Conservation (phyloP, 441 rosid species). For the Arabidopsis lyrata region DNA sequence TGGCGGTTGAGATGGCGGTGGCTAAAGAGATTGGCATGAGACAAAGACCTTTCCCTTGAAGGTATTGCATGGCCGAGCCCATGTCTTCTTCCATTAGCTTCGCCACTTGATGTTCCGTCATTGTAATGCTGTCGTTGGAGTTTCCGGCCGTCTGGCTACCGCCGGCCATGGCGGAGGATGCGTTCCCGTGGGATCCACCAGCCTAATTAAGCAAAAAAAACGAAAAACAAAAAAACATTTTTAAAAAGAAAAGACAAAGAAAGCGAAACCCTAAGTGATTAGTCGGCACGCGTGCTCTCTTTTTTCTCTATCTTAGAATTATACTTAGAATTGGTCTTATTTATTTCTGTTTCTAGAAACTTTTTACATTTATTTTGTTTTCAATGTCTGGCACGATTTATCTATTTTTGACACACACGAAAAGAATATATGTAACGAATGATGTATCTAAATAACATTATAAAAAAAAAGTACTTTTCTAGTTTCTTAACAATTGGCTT, state of each 20-base stretch:
- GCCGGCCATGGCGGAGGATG: conserved; percentile 35
- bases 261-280: conserved; percentile 52
- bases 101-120: conserved; percentile 88
- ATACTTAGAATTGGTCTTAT: conserved; percentile 6
- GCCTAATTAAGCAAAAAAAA: conserved; percentile 47
- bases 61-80: conserved; percentile 97
- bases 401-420: not conserved
- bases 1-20: conserved; percentile 78
- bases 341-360: not conserved
- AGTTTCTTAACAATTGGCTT: not conserved
- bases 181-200: conserved; percentile 44
- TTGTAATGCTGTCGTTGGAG: conserved; percentile 49
- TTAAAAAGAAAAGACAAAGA: conserved; percentile 3
- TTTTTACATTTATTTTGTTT: not conserved
- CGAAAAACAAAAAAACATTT: not conserved
- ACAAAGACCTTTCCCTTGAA: conserved; percentile 95
- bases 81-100: conserved; percentile 93
- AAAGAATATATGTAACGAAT: not conserved
- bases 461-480: not conserved
- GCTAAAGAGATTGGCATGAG: conserved; percentile 98
- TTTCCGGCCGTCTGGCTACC: conserved; percentile 44
- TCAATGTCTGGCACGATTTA: not conserved
- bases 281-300: conserved; percentile 84
- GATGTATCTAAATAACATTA: not conserved
- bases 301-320: conserved; percentile 54